Conservation (phyloP, 2,329 filamentous ascomycete species). For the Samsoniella hepiali region DNA sequence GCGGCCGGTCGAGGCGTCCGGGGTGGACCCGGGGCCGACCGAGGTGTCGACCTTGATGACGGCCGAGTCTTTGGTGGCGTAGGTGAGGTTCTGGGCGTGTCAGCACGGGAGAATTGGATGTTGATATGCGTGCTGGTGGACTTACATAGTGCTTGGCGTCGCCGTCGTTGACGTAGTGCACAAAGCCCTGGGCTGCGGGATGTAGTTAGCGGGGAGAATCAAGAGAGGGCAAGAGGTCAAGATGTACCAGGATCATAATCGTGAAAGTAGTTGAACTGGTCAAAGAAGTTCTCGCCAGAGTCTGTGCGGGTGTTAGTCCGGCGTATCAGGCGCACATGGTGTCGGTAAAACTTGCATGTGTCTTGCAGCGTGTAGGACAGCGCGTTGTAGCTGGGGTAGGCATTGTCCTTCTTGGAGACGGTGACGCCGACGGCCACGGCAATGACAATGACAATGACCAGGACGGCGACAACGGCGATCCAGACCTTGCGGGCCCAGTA, state of each 20-base stretch:
- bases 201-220: not conserved
- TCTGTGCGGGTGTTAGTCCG: slow-evolving; percentile 37
- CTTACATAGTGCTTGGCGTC: slow-evolving; percentile 43
- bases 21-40: slow-evolving; percentile 44
- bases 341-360: slow-evolving; percentile 39
- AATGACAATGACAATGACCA: slow-evolving; percentile 46
- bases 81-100: slow-evolving; percentile 56
- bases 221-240: not conserved
- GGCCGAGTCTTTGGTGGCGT: slow-evolving; percentile 50
- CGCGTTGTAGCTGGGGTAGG: slow-evolving; percentile 47
- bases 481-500: slow-evolving; percentile 54
- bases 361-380: slow-evolving; percentile 48
- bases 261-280: slow-evolving; percentile 52
- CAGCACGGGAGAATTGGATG: not conserved
- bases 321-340: no score
- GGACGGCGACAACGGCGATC: slow-evolving; percentile 38
- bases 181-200: slow-evolving; percentile 43
- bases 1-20: slow-evolving; percentile 56
- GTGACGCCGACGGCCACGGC: slow-evolving; percentile 46
- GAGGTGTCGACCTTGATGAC: slow-evolving; percentile 60
- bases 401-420: slow-evolving; percentile 35
- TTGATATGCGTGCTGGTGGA: slow-evolving; percentile 9
- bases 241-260: slow-evolving; percentile 46
- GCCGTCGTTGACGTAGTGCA: slow-evolving; percentile 49
- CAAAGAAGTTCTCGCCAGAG: slow-evolving; percentile 49